Percentiles rank a stretch among this genome's conserved stretches.
phyloP scores from a whole-genome alignment of 192 early-diverging fungal species.

The Piromyces finnis region DNA sequence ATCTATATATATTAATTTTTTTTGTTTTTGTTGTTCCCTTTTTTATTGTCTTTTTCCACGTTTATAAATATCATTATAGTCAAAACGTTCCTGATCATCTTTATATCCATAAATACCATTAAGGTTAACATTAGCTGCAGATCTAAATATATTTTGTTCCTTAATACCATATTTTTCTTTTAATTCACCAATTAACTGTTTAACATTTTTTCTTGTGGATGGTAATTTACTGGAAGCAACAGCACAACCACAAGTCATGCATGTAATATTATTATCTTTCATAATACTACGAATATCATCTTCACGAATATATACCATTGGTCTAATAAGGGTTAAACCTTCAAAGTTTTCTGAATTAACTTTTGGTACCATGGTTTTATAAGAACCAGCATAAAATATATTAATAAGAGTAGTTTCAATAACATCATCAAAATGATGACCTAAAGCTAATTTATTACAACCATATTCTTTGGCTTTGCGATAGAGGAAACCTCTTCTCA shows the following conservation, averaged over 20 bases:
- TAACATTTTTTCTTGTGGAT: neutral
- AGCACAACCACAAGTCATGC: neutral
- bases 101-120: neutral
- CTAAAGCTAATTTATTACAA: neutral
- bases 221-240: neutral
- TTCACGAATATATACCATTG: neutral
- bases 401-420: neutral
- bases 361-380: neutral
- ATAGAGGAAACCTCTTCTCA: neutral
- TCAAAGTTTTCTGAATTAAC: neutral
- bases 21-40: neutral
- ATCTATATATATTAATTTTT: no score
- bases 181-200: neutral
- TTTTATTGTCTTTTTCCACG: neutral
- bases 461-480: neutral
- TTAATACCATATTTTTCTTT: neutral
- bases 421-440: neutral
- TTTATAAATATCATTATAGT: neutral
- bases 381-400: neutral
- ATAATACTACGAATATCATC: neutral
- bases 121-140: neutral
- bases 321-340: neutral
- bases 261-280: neutral
- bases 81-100: neutral
- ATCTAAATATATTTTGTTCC: neutral